phyloP scores from a whole-genome alignment of 2,329 filamentous ascomycete genomes.

The Penicillium italicum region DNA sequence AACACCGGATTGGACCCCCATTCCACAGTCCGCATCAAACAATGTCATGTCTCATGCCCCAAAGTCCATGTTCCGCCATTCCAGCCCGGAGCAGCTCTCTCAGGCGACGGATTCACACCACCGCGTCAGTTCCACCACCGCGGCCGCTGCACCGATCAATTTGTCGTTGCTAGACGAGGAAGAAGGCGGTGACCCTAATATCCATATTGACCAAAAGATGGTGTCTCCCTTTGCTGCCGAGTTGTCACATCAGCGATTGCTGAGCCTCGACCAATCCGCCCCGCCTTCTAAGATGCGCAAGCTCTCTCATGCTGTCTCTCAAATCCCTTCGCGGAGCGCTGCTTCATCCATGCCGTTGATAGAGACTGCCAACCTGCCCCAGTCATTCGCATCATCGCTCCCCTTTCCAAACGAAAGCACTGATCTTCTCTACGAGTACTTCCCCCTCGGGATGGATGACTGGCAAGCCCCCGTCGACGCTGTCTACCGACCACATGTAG shows the following conservation, averaged over 20 bases:
- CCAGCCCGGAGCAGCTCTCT: slow-evolving; percentile 50
- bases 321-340: slow-evolving; percentile 31
- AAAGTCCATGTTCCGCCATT: slow-evolving; percentile 48
- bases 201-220: slow-evolving; percentile 22
- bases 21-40: slow-evolving; percentile 27
- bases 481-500: slow-evolving; percentile 85
- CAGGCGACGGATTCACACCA: slow-evolving; percentile 40
- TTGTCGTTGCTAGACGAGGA: slow-evolving; percentile 57
- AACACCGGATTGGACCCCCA: slow-evolving; percentile 38
- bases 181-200: slow-evolving; percentile 44
- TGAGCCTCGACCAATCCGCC: slow-evolving; percentile 29
- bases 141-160: slow-evolving; percentile 46
- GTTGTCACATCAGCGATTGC: slow-evolving; percentile 25
- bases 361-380: slow-evolving; percentile 33
- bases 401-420: slow-evolving; percentile 60
- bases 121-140: slow-evolving; percentile 23
- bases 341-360: slow-evolving; percentile 34
- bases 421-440: slow-evolving; percentile 90
- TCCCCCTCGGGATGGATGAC: slow-evolving; percentile 84
- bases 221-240: slow-evolving; percentile 25
- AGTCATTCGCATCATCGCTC: slow-evolving; percentile 56
- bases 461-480: slow-evolving; percentile 89
- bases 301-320: slow-evolving; percentile 29
- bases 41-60: slow-evolving; percentile 24
- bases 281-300: slow-evolving; percentile 42